Conservation (phyloP, 2,329 filamentous ascomycete genomes). For the Sporothrix phasma region DNA sequence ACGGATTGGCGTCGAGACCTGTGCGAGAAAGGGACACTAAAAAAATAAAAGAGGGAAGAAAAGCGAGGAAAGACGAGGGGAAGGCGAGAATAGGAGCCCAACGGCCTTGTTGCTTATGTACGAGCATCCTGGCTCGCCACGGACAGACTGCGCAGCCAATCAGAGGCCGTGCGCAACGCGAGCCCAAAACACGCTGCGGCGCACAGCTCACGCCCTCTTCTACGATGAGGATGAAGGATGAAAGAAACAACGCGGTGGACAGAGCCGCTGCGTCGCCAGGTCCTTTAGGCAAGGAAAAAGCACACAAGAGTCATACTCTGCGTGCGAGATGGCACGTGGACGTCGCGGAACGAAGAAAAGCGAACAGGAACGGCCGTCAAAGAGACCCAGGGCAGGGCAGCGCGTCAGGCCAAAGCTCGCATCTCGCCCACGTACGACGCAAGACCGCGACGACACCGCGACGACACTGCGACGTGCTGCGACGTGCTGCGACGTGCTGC, state of each 20-base stretch:
- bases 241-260: neutral
- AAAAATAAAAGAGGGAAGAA: conserved; percentile 11
- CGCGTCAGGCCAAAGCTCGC: neutral
- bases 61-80: neutral
- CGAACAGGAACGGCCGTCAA: neutral
- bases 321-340: neutral
- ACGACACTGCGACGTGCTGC: neutral
- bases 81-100: conserved; percentile 5
- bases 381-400: neutral
- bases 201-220: neutral
- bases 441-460: too few species aligned
- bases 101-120: conserved; percentile 16
- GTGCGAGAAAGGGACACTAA: neutral
- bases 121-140: conserved; percentile 13
- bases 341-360: neutral
- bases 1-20: conserved; percentile 9
- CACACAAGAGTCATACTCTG: neutral
- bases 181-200: neutral
- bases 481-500: too few species aligned
- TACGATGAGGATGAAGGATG: neutral
- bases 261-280: neutral
- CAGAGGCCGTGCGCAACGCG: conserved; percentile 11
- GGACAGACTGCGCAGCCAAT: conserved; percentile 13
- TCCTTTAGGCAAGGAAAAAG: neutral
- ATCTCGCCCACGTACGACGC: too few species aligned